phyloP scores from a whole-genome alignment of 305 asterid species.

The Fraxinus platypoda region DNA sequence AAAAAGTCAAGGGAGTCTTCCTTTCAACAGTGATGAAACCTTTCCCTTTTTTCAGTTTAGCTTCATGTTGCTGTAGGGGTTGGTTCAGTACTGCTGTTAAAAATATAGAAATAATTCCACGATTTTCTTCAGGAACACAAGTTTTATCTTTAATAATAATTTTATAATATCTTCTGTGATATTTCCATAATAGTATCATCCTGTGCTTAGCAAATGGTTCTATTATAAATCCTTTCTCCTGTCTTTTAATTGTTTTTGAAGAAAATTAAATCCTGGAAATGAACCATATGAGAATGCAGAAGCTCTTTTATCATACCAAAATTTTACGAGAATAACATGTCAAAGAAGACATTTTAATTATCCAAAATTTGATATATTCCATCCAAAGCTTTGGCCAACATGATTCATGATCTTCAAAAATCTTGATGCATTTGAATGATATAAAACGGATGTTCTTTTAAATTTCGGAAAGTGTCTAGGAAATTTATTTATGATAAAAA shows the following conservation, averaged over 20 bases:
- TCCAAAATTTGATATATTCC: background rate
- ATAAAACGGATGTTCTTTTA: no score
- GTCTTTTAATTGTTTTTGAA: background rate
- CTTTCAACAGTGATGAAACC: constrained; percentile 20
- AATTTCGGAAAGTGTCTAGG: no score
- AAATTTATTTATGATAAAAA: no score
- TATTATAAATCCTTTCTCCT: background rate
- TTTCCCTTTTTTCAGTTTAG: constrained; percentile 21
- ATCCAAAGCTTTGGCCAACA: background rate
- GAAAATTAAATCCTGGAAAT: background rate
- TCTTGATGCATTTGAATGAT: background rate
- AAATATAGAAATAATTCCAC: background rate
- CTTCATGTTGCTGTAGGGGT: background rate
- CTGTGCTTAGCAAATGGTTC: background rate
- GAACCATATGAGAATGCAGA: background rate
- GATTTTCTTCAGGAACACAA: background rate
- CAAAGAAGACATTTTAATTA: background rate
- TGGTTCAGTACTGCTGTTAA: background rate
- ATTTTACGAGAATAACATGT: background rate
- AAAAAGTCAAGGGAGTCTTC: constrained; percentile 24
- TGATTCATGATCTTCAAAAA: background rate
- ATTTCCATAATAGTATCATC: background rate
- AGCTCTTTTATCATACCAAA: background rate
- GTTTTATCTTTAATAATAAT: background rate
- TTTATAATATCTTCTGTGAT: constrained; percentile 13